Percentiles rank a stretch among this genome's conserved stretches.
phyloP scores from a whole-genome alignment of 805 yeast genomes.

The Myxozyma neotropica region DNA sequence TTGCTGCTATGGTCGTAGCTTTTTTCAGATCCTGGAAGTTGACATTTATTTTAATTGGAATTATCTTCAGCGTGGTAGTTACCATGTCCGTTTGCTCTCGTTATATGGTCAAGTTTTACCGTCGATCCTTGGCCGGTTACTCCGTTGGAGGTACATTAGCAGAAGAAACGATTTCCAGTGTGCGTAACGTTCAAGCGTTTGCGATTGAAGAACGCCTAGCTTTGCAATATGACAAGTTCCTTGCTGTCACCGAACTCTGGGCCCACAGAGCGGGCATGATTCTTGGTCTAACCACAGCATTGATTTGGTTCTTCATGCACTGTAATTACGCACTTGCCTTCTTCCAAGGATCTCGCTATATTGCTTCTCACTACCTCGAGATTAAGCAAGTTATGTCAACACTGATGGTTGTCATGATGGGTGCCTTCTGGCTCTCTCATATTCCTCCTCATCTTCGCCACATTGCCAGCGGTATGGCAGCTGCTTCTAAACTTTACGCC shows the following conservation, averaged over 20 bases:
- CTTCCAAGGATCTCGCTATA: conserved; percentile 43
- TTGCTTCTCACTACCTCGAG: conserved; percentile 31
- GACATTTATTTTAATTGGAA: conserved; percentile 42
- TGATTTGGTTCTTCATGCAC: conserved; percentile 45
- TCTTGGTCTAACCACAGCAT: conserved; percentile 41
- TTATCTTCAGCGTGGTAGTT: conserved; percentile 40
- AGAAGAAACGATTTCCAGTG: conserved; percentile 46
- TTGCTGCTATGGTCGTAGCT: conserved; percentile 45
- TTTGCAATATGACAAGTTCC: conserved; percentile 39
- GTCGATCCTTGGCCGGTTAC: conserved; percentile 13
- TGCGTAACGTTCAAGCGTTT: conserved; percentile 48
- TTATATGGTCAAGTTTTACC: conserved; percentile 35
- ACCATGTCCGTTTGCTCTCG: conserved; percentile 40
- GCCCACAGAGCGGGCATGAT: conserved; percentile 36
- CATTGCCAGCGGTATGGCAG: conserved; percentile 45
- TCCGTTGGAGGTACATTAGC: conserved; percentile 42
- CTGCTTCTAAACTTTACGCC: conserved; percentile 46
- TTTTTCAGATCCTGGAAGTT: conserved; percentile 46
- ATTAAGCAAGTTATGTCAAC: conserved; percentile 31
- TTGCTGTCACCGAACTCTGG: conserved; percentile 36
- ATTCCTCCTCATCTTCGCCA: conserved; percentile 47
- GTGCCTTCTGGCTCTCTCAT: conserved; percentile 47
- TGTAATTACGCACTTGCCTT: conserved; percentile 47
- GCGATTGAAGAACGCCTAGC: conserved; percentile 46
- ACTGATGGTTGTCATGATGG: conserved; percentile 38